A percentile compares a stretch with the other conserved stretches of the same genome.
phyloP scores from a whole-genome alignment of 768 basidiomycete genomes.

The Tricholoma flavovirens region DNA sequence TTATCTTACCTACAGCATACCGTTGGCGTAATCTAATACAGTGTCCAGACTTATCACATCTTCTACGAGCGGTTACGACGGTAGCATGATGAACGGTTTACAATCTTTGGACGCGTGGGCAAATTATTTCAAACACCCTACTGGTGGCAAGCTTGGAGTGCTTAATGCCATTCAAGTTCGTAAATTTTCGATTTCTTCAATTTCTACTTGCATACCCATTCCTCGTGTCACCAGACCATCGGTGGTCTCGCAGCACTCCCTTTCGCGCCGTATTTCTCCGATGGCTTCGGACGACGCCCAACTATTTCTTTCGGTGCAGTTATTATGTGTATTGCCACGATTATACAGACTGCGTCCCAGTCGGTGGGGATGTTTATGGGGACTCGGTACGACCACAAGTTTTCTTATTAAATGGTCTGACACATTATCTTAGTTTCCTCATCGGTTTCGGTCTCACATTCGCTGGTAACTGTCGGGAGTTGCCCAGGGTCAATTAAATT shows the following conservation, averaged over 20 bases:
- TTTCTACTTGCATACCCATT: too few relatives aligned
- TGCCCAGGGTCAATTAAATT: slow-evolving; percentile 7
- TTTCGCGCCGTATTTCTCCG: slow-evolving; percentile 66
- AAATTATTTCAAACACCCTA: slow-evolving; percentile 53
- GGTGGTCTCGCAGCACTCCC: slow-evolving; percentile 64
- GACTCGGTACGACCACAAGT: slow-evolving; percentile 44
- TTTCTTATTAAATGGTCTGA: background rate
- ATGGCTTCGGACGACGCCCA: slow-evolving; percentile 61
- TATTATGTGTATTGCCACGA: slow-evolving; percentile 68
- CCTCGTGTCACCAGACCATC: slow-evolving; percentile 45
- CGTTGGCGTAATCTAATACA: background rate
- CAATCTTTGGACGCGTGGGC: slow-evolving; percentile 65
- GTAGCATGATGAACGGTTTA: slow-evolving; percentile 77
- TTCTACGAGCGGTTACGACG: slow-evolving; percentile 72
- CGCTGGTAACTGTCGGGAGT: slow-evolving; percentile 36
- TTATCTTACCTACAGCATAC: background rate
- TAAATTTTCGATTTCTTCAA: too few relatives aligned
- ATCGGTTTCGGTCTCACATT: slow-evolving; percentile 77
- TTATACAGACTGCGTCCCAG: slow-evolving; percentile 65
- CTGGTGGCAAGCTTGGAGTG: slow-evolving; percentile 53
- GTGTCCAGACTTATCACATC: slow-evolving; percentile 60
- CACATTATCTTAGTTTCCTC: slow-evolving; percentile 39
- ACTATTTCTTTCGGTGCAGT: slow-evolving; percentile 63
- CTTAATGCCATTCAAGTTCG: slow-evolving; percentile 70
- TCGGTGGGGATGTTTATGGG: slow-evolving; percentile 77